A percentile compares a stretch with the other conserved stretches of the same genome.
Conservation (phyloP, 2,329 filamentous ascomycete genomes). For the Fusarium sp. region DNA sequence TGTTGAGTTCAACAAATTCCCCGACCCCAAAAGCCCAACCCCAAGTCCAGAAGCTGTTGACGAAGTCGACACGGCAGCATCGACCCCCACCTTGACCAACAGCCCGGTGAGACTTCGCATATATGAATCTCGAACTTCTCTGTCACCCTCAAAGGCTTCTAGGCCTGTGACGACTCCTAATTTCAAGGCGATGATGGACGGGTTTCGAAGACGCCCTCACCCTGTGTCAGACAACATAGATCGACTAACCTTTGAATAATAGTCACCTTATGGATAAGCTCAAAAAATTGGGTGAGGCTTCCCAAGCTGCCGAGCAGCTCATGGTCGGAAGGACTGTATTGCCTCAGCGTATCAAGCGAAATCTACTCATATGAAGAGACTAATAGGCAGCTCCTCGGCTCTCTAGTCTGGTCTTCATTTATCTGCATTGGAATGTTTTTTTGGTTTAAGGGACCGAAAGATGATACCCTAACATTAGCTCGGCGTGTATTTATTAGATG, state of each 20-base stretch:
- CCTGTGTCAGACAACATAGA: constrained; percentile 47
- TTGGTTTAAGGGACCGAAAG: constrained; percentile 2
- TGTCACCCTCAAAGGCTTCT: constrained; percentile 19
- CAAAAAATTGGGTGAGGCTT: constrained; percentile 59
- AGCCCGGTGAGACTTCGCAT: constrained; percentile 10
- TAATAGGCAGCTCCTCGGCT: background rate
- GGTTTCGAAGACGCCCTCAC: constrained; percentile 46
- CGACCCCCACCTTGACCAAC: constrained; percentile 13
- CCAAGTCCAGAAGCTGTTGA: background rate
- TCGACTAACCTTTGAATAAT: constrained; percentile 49
- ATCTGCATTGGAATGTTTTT: constrained; percentile 10
- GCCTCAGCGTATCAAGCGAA: constrained; percentile 61
- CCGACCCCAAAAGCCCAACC: background rate
- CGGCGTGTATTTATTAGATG: constrained; percentile 20
- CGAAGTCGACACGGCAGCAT: background rate
- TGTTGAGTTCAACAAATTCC: constrained; percentile 42
- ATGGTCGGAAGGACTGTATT: constrained; percentile 51
- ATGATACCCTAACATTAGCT: constrained; percentile 40
- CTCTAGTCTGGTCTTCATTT: background rate
- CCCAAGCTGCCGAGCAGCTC: constrained; percentile 50
- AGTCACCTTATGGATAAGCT: constrained; percentile 70
- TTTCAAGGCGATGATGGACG: constrained; percentile 45
- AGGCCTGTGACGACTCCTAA: constrained; percentile 31
- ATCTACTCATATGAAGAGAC: constrained; percentile 42
- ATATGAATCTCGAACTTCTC: constrained; percentile 6